Evolutionary conservation across 805 yeast genomes (phyloP), one percentile per base, ranked within the genome.

Genomic region (Saccharomycopsis oosterbeekiorum): DNA sequence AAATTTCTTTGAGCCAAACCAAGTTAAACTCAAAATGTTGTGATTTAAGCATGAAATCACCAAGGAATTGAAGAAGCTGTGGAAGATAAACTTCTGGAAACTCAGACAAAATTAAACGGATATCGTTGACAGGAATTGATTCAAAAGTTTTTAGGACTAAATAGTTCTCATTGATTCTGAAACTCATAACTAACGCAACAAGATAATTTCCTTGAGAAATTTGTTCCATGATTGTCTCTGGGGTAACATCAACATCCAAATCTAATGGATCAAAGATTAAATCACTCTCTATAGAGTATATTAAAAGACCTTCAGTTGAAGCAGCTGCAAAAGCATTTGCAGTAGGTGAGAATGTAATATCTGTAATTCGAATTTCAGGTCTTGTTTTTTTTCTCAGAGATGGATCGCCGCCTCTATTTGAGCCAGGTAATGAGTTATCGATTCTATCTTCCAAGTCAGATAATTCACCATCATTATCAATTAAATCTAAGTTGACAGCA

Each of bases 241-340:
- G 96, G 0, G 99, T 94, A 36, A 93, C 84, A 68, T 94, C 98
- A 56, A 91, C 77, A 70, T 93, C 98, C 70, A 94, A 79, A 71
- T 94, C 98, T 70, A 89, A 89, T 40, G 99, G 99, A 76, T 94
- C 99, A 70, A 94, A 94, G 36, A 85, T 75, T 57, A 86, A 74
- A 11, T 82, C 75, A 57, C 84, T 85, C 71, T 93, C 96, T 47
- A 91, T 81, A 1, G 96, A 86, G 71, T 82, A 94, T 1, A 94
- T 77, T 61, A 91, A 76, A 55, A 94, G 75, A 9, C 99, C 99
- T 71, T 93, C 98, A 0, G 99, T 94, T 0, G 97, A 85, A 0
- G 97, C 94, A 51, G 96, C 96, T 0, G 96, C 94, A 78, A 94
- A 94, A 40, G 96, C 84, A 21, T 86, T 79, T 1, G 96, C 87